Evolutionary conservation across 202 grass and related monocot genomes (phyloP).

Genomic region (Zoysia matrella): DNA sequence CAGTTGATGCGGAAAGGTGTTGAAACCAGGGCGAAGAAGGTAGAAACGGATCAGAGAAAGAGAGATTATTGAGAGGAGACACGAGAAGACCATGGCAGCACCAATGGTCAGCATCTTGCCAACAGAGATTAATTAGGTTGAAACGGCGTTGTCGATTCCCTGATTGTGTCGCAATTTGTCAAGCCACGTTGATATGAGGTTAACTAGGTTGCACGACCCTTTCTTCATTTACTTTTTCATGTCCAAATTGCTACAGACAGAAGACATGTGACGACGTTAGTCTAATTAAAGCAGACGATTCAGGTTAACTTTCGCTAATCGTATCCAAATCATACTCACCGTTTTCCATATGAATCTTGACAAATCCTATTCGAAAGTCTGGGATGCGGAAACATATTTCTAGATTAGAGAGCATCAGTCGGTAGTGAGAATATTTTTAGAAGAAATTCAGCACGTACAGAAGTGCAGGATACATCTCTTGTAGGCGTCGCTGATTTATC

Average conservation of each 20-base stretch:
- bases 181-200: constrained; percentile 43
- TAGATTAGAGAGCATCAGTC: constrained; percentile 4
- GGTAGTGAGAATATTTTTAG: too few relatives aligned
- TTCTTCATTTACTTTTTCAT: constrained; percentile 24
- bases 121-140: too few relatives aligned
- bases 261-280: neutral
- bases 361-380: neutral
- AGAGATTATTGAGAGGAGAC: constrained; percentile 6
- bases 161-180: too few relatives aligned
- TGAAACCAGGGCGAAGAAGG: constrained; percentile 27
- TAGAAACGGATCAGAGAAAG: constrained; percentile 7
- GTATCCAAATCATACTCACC: constrained; percentile 13
- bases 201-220: constrained; percentile 38
- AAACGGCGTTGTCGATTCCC: too few relatives aligned
- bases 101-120: constrained; percentile 41
- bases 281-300: neutral
- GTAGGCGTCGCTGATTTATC: too few relatives aligned
- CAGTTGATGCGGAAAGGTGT: constrained; percentile 41
- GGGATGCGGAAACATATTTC: neutral
- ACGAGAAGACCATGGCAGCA: constrained; percentile 3
- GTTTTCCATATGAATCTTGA: neutral
- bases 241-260: neutral
- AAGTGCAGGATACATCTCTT: too few relatives aligned
- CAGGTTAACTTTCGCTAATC: neutral
- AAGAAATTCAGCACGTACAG: too few relatives aligned